Base-by-base conservation (phyloP, 805 yeast genomes). In the Ascoidea rubescens region DNA sequence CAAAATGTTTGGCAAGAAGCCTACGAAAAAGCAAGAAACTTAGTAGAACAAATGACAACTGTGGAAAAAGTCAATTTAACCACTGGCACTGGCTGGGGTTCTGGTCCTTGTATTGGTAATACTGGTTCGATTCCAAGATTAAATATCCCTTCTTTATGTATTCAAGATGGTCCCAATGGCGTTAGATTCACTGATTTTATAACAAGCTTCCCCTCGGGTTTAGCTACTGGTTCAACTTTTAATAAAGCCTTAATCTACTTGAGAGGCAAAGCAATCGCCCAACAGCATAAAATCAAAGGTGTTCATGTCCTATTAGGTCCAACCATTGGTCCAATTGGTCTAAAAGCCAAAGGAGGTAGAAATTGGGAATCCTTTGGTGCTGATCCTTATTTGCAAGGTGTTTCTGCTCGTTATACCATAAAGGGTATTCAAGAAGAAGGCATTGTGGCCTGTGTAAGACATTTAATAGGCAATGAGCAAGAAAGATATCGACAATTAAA, bases 91-190 rank as follows among this genome's bases (percentile, higher is more conserved):
- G 82, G 82, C 17, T 78, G 81, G 78, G 79, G 79, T 1, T 70
- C 78, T 32, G 83, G 82, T 5, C 80, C 80, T 1, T 77, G 83
- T 60, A 70, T 77, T 42, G 84, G 84, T 1, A 80, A 79, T 58
- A 77, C 83, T 0, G 84, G 84, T 0, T 67, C 75, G 5, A 73
- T 79, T 48, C 80, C 79, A 28, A 63, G 83, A 33, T 64, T 79
- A 31, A 77, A 75, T 5, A 74, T 78, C 51, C 77, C 79, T 4
- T 69, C 75, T 7, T 61, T 80, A 12, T 80, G 85, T 57, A 67
- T 79, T 32, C 84, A 79, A 57, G 84, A 80, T 64, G 83, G 82
- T 4, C 82, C 83, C 5, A 71, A 74, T 55, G 85, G 85, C 7
- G 77, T 79, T 17, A 66, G 82, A 53, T 71, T 69, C 51, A 73